phyloP scores from a whole-genome alignment of 306 rosid species.

The Canavalia ensiformis region DNA sequence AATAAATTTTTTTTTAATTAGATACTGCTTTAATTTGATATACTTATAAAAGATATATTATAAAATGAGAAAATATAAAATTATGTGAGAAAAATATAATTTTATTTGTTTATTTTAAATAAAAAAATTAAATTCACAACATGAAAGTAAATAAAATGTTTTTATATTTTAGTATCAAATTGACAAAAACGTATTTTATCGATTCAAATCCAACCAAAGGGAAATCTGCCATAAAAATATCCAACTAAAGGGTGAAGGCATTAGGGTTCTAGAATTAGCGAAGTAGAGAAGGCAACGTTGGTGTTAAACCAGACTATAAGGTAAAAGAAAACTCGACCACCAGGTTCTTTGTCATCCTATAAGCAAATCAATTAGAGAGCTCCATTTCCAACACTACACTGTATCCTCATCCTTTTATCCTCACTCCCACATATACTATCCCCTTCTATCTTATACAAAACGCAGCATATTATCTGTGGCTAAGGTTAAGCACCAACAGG shows the following conservation, averaged over 20 bases:
- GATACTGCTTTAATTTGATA: too few species aligned
- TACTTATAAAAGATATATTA: not conserved
- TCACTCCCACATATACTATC: not conserved
- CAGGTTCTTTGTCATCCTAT: constrained; percentile 25
- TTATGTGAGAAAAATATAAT: not conserved
- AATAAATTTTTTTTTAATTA: too few species aligned
- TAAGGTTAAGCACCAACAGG: constrained; percentile 36
- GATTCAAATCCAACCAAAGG: not conserved
- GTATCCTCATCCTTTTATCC: constrained; percentile 54
- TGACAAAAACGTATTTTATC: not conserved
- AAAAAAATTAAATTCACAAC: not conserved
- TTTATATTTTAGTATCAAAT: not conserved
- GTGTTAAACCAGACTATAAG: not conserved
- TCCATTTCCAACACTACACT: constrained; percentile 9
- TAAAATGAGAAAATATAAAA: not conserved
- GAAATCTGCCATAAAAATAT: not conserved
- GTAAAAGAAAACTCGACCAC: constrained; percentile 45
- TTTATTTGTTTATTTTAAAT: too few species aligned
- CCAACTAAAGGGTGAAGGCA: not conserved
- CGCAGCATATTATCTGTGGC: constrained; percentile 2
- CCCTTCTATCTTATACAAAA: not conserved
- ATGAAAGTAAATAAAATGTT: not conserved
- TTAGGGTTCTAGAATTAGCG: constrained; percentile 49
- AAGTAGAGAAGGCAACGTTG: not conserved
- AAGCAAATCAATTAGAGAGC: not conserved